phyloP scores from a whole-genome alignment of 2,329 filamentous ascomycete genomes.

The Penicillium psychrosexuale region DNA sequence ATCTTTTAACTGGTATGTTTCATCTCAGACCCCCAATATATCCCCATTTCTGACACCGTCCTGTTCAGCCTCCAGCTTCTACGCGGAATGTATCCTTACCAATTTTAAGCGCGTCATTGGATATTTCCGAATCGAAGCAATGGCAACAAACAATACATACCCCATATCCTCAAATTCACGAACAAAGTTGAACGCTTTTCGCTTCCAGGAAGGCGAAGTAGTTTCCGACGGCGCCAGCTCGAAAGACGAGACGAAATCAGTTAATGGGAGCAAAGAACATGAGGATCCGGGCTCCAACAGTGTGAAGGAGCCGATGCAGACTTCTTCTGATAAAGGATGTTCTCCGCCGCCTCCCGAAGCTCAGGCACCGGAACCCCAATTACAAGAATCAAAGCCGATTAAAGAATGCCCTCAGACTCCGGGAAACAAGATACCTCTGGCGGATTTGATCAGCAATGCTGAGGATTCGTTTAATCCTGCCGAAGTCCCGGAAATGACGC shows the following conservation, averaged over 20 bases:
- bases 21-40: background rate
- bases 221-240: conserved; percentile 15
- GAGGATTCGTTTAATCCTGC: conserved; percentile 54
- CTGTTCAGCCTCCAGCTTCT: conserved; percentile 5
- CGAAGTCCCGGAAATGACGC: conserved; percentile 51
- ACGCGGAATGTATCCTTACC: conserved; percentile 27
- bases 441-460: conserved; percentile 59
- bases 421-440: conserved; percentile 56
- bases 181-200: conserved; percentile 55
- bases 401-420: conserved; percentile 56
- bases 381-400: conserved; percentile 25
- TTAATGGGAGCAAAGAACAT: conserved; percentile 48
- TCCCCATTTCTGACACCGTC: conserved; percentile 16
- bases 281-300: conserved; percentile 36
- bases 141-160: conserved; percentile 27
- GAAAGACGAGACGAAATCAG: conserved; percentile 24
- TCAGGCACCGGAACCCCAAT: conserved; percentile 15
- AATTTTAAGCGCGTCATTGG: conserved; percentile 17
- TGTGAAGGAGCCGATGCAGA: conserved; percentile 27
- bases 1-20: background rate
- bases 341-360: conserved; percentile 14
- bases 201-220: conserved; percentile 43
- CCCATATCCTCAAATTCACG: conserved; percentile 53
- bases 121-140: conserved; percentile 18
- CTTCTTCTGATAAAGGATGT: conserved; percentile 18